Conservation (phyloP, 495 filamentous ascomycete genomes). For the Haplographium delicatum region DNA sequence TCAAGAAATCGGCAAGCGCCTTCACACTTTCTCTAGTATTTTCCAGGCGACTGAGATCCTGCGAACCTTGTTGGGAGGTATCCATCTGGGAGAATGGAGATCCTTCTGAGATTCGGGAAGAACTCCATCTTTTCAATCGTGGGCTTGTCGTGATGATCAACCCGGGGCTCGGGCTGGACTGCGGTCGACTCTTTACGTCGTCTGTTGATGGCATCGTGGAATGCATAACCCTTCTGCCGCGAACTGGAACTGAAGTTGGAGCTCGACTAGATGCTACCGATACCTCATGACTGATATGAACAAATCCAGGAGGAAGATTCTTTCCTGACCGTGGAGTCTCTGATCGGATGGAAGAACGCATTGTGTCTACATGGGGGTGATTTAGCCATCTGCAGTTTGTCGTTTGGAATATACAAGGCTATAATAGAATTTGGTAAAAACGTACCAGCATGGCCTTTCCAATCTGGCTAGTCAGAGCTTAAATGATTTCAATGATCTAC, state of each 20-base stretch:
- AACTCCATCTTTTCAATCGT: not conserved
- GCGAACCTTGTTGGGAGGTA: not conserved
- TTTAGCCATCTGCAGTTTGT: slow-evolving; percentile 15
- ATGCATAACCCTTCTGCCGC: not conserved
- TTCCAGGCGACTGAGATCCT: slow-evolving; percentile 2
- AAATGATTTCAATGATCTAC: not conserved
- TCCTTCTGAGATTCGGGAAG: not conserved
- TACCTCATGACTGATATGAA: slow-evolving; percentile 10
- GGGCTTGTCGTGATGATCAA: not conserved
- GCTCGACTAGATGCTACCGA: slow-evolving; percentile 7
- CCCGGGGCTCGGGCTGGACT: not conserved
- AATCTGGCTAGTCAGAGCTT: slow-evolving; percentile 2
- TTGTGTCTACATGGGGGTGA: slow-evolving; percentile 1
- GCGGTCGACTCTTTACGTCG: not conserved
- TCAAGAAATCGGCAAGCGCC: slow-evolving; percentile 38
- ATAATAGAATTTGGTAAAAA: not conserved
- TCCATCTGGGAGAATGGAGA: not conserved
- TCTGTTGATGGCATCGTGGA: not conserved
- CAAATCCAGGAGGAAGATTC: not conserved
- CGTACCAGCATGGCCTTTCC: slow-evolving; percentile 12
- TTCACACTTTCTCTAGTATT: slow-evolving; percentile 19
- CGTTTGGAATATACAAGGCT: not conserved
- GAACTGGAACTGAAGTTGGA: not conserved
- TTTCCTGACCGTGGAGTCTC: slow-evolving; percentile 1
- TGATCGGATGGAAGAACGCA: slow-evolving; percentile 19